A percentile compares a stretch with the other conserved stretches of the same genome.
Evolutionary conservation across 306 rosid species (phyloP).

Genomic region (Phaseolus lunatus): DNA sequence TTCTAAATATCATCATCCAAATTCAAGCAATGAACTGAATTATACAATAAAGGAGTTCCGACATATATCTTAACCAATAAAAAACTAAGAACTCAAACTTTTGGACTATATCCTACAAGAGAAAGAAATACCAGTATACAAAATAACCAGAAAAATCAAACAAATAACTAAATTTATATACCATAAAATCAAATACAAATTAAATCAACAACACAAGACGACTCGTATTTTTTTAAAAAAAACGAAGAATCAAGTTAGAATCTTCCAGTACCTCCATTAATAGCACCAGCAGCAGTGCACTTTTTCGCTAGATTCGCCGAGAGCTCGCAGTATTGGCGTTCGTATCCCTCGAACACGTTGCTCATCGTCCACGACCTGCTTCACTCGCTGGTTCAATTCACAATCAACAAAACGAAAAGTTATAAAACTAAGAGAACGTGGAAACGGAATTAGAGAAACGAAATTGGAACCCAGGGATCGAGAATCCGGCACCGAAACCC

Average conservation of each 20-base stretch:
- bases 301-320: slow-evolving; percentile 79
- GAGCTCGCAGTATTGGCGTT: slow-evolving; percentile 86
- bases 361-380: slow-evolving; percentile 63
- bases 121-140: neutral
- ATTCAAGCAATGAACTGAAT: slow-evolving; percentile 3
- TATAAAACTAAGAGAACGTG: neutral
- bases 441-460: neutral
- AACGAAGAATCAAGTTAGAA: slow-evolving; percentile 25
- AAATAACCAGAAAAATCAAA: neutral
- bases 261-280: slow-evolving; percentile 72
- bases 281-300: slow-evolving; percentile 69
- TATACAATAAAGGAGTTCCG: neutral
- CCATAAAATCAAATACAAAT: slow-evolving; percentile 17
- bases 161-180: slow-evolving; percentile 11
- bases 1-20: slow-evolving; percentile 10
- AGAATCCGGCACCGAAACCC: slow-evolving; percentile 33
- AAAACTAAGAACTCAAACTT: neutral
- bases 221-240: neutral
- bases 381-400: slow-evolving; percentile 43
- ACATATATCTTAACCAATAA: neutral
- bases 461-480: slow-evolving; percentile 29
- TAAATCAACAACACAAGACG: neutral
- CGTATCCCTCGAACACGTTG: slow-evolving; percentile 83
- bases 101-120: slow-evolving; percentile 7
- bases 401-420: slow-evolving; percentile 32